These are phyloP conservation scores for Cephalotrichum gorgonifer DNA, from an alignment of 2,329 filamentous ascomycete genomes.

Conservation along the genomic window DNA sequence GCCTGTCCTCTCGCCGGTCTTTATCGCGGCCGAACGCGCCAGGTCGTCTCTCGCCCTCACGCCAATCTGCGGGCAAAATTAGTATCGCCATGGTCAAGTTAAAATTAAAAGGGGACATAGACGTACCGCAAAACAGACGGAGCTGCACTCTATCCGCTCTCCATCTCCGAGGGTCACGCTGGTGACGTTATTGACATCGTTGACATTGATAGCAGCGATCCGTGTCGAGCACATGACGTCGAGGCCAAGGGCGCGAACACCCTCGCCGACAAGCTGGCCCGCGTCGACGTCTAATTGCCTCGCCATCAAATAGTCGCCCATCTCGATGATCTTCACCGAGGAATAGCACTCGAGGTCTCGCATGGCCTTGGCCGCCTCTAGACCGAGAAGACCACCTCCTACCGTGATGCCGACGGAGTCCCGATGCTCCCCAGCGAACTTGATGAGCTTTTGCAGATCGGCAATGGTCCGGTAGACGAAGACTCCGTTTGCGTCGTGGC, in stretches of 20 bases:
- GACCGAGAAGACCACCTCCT: constrained; percentile 72
- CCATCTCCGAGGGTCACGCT: constrained; percentile 77
- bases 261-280: constrained; percentile 70
- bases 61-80: too few species aligned
- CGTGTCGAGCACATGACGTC: constrained; percentile 71
- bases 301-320: constrained; percentile 73
- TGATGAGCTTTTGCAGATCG: constrained; percentile 68
- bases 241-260: constrained; percentile 67
- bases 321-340: constrained; percentile 69
- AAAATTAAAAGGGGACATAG: too few species aligned
- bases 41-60: constrained; percentile 74
- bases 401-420: constrained; percentile 67
- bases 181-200: constrained; percentile 55
- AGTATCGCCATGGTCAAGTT: too few species aligned
- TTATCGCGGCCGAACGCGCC: constrained; percentile 57
- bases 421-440: constrained; percentile 55
- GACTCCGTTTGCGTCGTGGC: constrained; percentile 69
- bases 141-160: constrained; percentile 64
- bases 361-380: constrained; percentile 89
- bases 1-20: constrained; percentile 61
- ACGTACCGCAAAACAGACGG: constrained; percentile 82
- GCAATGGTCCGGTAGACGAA: constrained; percentile 86
- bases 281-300: constrained; percentile 76
- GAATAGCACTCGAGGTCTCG: constrained; percentile 69
- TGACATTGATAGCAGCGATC: constrained; percentile 61